Percentiles rank a stretch among this genome's conserved stretches.
These are phyloP conservation scores for Fusarium denticulatum DNA, from an alignment of 2,329 filamentous ascomycete genomes.

Conservation along the genomic window DNA sequence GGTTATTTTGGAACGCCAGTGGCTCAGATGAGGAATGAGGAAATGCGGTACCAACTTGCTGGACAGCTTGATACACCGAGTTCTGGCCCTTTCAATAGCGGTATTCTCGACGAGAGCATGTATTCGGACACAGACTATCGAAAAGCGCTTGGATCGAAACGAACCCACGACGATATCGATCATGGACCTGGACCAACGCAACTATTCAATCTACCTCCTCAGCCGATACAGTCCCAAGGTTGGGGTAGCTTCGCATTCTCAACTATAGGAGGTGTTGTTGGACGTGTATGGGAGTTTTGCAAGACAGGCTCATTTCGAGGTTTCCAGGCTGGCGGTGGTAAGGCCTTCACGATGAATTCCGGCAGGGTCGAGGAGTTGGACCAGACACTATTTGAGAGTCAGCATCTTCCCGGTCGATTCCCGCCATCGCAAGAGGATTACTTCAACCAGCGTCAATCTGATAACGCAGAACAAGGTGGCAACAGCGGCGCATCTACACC, in stretches of 20 bases:
- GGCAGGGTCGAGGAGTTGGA: conserved; percentile 38
- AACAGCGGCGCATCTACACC: conserved; percentile 53
- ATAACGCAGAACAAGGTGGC: conserved; percentile 44
- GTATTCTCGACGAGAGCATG: conserved; percentile 61
- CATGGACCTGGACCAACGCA: conserved; percentile 46
- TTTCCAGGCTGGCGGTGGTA: conserved; percentile 86
- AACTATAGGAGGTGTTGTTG: conserved; percentile 73
- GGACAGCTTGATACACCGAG: conserved; percentile 63
- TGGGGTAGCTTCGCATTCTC: conserved; percentile 70
- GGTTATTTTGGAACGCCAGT: conserved; percentile 38
- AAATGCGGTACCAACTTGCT: conserved; percentile 58
- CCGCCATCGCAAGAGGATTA: conserved; percentile 45
- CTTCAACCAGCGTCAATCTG: conserved; percentile 10
- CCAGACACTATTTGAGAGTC: conserved; percentile 31
- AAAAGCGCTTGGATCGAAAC: conserved; percentile 61
- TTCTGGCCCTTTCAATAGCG: conserved; percentile 45
- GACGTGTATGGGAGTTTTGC: conserved; percentile 88
- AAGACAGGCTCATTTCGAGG: conserved; percentile 78
- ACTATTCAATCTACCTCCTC: conserved; percentile 46
- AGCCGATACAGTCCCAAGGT: conserved; percentile 48
- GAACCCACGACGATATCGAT: conserved; percentile 51
- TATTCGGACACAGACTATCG: conserved; percentile 68
- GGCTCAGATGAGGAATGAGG: conserved; percentile 23
- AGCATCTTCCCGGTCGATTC: conserved; percentile 44
- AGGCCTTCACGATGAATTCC: conserved; percentile 68